A percentile compares a stretch with the other conserved stretches of the same genome.
Conservation (phyloP, 2,329 filamentous ascomycete species). For the Rugonectria rugulosa region DNA sequence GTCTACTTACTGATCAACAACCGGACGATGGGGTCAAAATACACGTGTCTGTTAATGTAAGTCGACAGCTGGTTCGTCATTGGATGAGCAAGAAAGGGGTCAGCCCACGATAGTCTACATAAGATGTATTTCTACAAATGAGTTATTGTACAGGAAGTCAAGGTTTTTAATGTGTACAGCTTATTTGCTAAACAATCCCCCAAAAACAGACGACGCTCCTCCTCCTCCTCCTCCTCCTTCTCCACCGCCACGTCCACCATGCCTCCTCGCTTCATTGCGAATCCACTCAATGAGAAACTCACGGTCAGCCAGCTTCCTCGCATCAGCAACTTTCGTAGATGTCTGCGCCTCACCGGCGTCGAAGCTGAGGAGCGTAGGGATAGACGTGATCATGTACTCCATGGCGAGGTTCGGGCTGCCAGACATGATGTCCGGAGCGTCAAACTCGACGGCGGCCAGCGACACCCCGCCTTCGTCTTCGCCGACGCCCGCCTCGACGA, state of each 20-base stretch:
- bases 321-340: constrained; percentile 58
- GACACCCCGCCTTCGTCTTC: constrained; percentile 63
- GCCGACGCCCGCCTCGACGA: constrained; percentile 60
- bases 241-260: constrained; percentile 53
- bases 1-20: too few species aligned
- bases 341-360: constrained; percentile 61
- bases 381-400: constrained; percentile 64
- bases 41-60: too few species aligned
- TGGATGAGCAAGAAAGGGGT: too few species aligned
- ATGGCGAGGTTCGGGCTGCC: constrained; percentile 51
- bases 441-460: constrained; percentile 63
- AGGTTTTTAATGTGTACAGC: too few species aligned
- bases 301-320: constrained; percentile 55
- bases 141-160: too few species aligned
- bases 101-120: too few species aligned
- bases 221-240: too few species aligned
- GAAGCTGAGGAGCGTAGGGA: constrained; percentile 66
- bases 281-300: constrained; percentile 63
- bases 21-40: too few species aligned
- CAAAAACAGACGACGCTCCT: constrained; percentile 43
- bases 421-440: constrained; percentile 64
- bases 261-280: constrained; percentile 55
- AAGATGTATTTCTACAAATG: too few species aligned
- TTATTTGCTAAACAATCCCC: constrained; percentile 51
- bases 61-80: too few species aligned